These are phyloP conservation scores for Parsonsia alboflavescens DNA, from an alignment of 257 asterid species.

Conservation along the genomic window DNA sequence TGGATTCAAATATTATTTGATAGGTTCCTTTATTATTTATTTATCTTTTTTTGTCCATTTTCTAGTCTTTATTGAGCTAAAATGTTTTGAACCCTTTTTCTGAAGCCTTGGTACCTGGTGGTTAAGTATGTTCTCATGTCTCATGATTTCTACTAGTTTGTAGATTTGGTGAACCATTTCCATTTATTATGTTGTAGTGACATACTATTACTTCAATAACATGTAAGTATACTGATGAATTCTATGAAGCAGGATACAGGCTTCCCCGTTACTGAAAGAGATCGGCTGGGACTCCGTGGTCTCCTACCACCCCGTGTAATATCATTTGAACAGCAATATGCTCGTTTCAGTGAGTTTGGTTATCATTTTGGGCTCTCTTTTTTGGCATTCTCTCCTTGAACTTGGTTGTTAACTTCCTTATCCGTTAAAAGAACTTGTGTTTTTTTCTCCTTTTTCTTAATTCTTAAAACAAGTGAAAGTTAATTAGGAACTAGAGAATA, in stretches of 20 bases:
- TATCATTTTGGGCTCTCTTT: slow-evolving; percentile 8
- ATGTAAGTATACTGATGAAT: slow-evolving; percentile 14
- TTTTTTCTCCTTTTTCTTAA: neutral
- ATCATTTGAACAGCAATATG: slow-evolving; percentile 95
- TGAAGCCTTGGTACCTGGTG: neutral
- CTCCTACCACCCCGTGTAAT: slow-evolving; percentile 98
- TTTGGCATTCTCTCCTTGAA: neutral
- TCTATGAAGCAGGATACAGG: slow-evolving; percentile 79
- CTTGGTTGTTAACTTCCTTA: neutral
- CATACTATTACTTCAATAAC: neutral
- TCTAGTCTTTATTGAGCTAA: too few relatives aligned
- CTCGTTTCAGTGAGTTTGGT: slow-evolving; percentile 79
- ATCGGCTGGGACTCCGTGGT: slow-evolving; percentile 93
- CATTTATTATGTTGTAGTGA: neutral
- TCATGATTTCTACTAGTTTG: neutral
- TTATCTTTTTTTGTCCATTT: neutral
- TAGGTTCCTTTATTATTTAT: neutral
- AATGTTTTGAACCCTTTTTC: neutral
- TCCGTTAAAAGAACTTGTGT: neutral
- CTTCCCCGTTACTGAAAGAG: slow-evolving; percentile 92
- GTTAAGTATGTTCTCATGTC: neutral
- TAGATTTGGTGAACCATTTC: neutral
- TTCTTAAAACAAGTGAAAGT: neutral
- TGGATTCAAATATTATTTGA: neutral
- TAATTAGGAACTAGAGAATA: neutral